These are phyloP conservation scores for Ophiostoma tasmaniense DNA, from an alignment of 2,329 filamentous ascomycete species.

Conservation along the genomic window DNA sequence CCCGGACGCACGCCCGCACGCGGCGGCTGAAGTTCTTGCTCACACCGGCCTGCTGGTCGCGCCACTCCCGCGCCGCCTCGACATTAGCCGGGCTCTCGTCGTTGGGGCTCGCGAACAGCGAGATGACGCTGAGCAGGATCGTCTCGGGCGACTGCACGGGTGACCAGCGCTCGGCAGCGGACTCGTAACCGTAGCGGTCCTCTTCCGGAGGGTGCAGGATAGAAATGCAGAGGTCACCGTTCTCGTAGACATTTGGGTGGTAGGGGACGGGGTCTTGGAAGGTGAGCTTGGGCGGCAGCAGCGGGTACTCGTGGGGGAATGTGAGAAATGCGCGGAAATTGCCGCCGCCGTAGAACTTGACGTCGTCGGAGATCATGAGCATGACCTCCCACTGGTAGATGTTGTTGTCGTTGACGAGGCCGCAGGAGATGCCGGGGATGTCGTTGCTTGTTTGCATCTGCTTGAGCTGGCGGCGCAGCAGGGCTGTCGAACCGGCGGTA, in stretches of 20 bases:
- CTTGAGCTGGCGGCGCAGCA: slow-evolving; percentile 81
- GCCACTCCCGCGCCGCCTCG: slow-evolving; percentile 80
- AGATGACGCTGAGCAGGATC: slow-evolving; percentile 85
- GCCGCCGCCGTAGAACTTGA: slow-evolving; percentile 86
- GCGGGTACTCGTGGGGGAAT: slow-evolving; percentile 81
- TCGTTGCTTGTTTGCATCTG: slow-evolving; percentile 89
- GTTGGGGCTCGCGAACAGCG: slow-evolving; percentile 84
- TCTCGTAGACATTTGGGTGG: slow-evolving; percentile 88
- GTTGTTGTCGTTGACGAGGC: slow-evolving; percentile 73
- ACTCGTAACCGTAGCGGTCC: slow-evolving; percentile 89
- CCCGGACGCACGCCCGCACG: slow-evolving; percentile 69
- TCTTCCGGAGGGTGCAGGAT: slow-evolving; percentile 94
- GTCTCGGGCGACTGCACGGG: slow-evolving; percentile 94
- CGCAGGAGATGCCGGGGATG: slow-evolving; percentile 89
- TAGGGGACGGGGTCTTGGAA: slow-evolving; percentile 78
- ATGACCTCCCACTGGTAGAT: slow-evolving; percentile 98
- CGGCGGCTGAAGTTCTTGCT: slow-evolving; percentile 67
- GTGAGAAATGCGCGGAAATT: slow-evolving; percentile 80
- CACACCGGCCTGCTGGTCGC: slow-evolving; percentile 59
- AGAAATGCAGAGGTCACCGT: slow-evolving; percentile 87
- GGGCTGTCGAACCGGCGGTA: slow-evolving; percentile 34
- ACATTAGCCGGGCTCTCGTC: slow-evolving; percentile 94
- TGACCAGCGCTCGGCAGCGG: slow-evolving; percentile 81
- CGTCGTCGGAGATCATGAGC: slow-evolving; percentile 95
- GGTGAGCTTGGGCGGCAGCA: slow-evolving; percentile 77